Conservation (phyloP, 2,329 filamentous ascomycete species). For the Chaetothyriales sp. region DNA sequence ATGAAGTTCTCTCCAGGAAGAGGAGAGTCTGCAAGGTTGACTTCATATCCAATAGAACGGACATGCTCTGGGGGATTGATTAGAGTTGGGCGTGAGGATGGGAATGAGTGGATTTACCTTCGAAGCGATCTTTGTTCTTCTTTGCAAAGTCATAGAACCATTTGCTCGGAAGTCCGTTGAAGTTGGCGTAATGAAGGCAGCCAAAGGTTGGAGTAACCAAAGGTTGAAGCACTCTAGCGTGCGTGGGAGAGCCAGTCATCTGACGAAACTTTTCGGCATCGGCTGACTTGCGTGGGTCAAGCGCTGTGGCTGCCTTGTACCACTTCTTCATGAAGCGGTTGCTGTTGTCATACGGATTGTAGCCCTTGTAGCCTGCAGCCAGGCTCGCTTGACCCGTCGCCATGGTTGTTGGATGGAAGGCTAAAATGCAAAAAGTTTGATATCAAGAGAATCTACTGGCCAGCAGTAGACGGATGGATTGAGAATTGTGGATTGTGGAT, state of each 20-base stretch:
- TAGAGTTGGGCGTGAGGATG: neutral
- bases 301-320: neutral
- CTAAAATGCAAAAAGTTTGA: neutral
- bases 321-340: neutral
- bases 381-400: neutral
- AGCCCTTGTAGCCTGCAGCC: neutral
- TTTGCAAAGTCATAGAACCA: neutral
- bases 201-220: neutral
- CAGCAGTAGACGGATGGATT: neutral
- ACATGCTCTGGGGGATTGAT: neutral
- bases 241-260: neutral
- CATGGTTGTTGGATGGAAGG: neutral
- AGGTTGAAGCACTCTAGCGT: neutral
- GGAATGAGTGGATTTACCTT: neutral
- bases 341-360: neutral
- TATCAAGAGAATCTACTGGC: neutral
- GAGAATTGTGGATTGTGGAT: neutral
- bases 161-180: neutral
- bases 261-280: neutral
- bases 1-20: neutral
- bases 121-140: neutral
- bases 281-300: neutral
- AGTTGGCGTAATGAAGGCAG: neutral
- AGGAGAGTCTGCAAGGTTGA: neutral
- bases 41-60: neutral